Base-by-base conservation (phyloP, 371 early-diverging fungal species). In the Actinomucor elegans region DNA sequence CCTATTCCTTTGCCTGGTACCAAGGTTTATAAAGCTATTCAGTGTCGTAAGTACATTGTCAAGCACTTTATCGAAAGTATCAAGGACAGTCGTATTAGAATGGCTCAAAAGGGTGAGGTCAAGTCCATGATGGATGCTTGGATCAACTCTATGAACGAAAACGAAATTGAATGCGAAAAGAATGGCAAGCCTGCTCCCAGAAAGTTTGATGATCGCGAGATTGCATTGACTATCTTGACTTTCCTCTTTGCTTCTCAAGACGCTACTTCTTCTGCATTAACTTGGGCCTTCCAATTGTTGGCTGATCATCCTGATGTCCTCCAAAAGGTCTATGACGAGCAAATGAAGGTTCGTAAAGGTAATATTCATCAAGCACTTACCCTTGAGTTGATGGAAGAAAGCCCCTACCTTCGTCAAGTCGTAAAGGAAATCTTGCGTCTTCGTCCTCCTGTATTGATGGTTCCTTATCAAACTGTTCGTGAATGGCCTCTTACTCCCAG, bases 1-100 rank as follows among this genome's bases (percentile, higher is more conserved):
- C 69, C 69, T 14, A 50, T 59, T 20, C 67, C 69, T 18, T 46
- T 68, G 12, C 69, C 69, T 23, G 64, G 69, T 2, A 68, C 69
- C 18, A 65, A 67, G 20, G 70, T 68, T 14, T 68, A 61, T n/a
- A 53, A 53, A 28, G 69, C 69, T 8, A 68, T 57, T 28, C 48
- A 63, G 18, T 60, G 69, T 31, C 64, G 69, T 14, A 37, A 68
- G 31, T 68, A 56, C 36, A 68, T 68, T 7, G 61, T 60, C 17
- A 36, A 65, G n/a, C 18, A 34, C 5, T 68, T 68, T 38, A 33
- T 59, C 10, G 60, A 59, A 15, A 46, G 52, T 15, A 54, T 64
- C 33, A 52, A 59, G 11, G 56, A 59, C 17, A 42, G 51, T 43
- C 55, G 65, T 10, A 40, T 45, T 27, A 48, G 65, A 8, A 64